Evolutionary conservation across 768 basidiomycete species (phyloP).

Genomic region (Leccinum pellstonianum): DNA sequence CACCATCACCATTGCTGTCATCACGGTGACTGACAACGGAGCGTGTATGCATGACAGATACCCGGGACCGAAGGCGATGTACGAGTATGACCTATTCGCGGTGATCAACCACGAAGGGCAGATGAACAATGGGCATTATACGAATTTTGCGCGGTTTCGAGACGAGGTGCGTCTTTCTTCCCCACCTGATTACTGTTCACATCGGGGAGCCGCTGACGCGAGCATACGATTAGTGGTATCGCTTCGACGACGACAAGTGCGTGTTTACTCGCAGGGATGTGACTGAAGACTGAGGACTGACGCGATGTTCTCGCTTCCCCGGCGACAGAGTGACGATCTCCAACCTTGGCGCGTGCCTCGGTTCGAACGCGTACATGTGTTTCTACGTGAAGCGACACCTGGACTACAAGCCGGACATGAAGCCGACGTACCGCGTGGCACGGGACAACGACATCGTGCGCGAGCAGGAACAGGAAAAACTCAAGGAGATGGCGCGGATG

Average conservation of each 20-base stretch:
- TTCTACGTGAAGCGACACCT: conserved; percentile 91
- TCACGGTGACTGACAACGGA: neutral
- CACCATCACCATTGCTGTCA: neutral
- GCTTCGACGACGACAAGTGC: conserved; percentile 92
- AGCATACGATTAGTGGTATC: conserved; percentile 67
- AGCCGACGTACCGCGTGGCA: conserved; percentile 64
- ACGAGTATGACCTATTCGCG: conserved; percentile 88
- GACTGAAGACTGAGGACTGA: neutral
- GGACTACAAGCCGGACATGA: conserved; percentile 73
- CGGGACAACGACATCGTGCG: conserved; percentile 65
- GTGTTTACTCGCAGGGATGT: conserved; percentile 19
- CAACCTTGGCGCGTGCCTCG: conserved; percentile 63
- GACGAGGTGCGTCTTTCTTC: conserved; percentile 65
- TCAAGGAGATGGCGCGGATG: conserved; percentile 51
- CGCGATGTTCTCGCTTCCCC: neutral
- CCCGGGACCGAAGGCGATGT: conserved; percentile 64
- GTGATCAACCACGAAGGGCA: conserved; percentile 95
- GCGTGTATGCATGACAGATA: conserved; percentile 30
- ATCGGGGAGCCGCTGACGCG: neutral
- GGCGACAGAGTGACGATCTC: conserved; percentile 64
- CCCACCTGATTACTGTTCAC: neutral
- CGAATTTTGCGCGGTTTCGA: conserved; percentile 77
- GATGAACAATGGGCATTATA: conserved; percentile 94
- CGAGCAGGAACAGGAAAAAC: conserved; percentile 55
- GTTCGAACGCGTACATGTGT: conserved; percentile 87